Conservation (phyloP, 1,284 basidiomycete species). For the Neolentinus lepideus region DNA sequence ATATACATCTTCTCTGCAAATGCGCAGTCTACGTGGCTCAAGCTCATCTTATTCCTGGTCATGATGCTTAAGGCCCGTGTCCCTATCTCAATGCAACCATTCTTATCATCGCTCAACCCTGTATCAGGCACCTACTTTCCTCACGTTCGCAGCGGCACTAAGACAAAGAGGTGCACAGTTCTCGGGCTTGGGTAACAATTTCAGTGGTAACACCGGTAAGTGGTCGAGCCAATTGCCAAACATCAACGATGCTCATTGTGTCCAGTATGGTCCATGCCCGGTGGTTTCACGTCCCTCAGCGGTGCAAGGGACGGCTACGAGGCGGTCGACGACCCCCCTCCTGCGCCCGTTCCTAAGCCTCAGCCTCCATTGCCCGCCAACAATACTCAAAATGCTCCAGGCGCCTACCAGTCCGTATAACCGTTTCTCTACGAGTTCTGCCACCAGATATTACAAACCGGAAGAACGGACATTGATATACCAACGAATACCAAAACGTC, state of each 20-base stretch:
- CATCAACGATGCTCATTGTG: not conserved
- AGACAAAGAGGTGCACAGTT: constrained; percentile 61
- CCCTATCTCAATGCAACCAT: not conserved
- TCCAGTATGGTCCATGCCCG: constrained; percentile 82
- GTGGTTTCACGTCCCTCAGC: constrained; percentile 55
- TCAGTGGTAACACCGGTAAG: constrained; percentile 58
- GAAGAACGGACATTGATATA: not conserved
- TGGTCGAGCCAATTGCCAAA: not conserved
- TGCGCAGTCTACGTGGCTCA: constrained; percentile 49
- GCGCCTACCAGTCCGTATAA: constrained; percentile 48
- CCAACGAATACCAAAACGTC: not conserved
- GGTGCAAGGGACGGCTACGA: constrained; percentile 62
- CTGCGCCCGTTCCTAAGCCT: constrained; percentile 26
- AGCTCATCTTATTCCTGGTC: constrained; percentile 49
- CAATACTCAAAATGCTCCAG: constrained; percentile 26
- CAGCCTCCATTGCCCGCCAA: constrained; percentile 22
- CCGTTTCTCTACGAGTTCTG: not conserved
- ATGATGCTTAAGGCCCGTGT: constrained; percentile 55
- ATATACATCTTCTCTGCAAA: constrained; percentile 48
- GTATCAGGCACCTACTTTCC: constrained; percentile 44
- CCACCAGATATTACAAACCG: no score
- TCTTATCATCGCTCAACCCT: not conserved
- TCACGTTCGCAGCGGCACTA: constrained; percentile 46
- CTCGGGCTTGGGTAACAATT: constrained; percentile 46
- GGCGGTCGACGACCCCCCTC: constrained; percentile 57